A percentile compares a stretch with the other conserved stretches of the same genome.
Evolutionary conservation across 164 flowering plant genomes (phyloP).

Genomic region (Tetrastigma voinierianum): DNA sequence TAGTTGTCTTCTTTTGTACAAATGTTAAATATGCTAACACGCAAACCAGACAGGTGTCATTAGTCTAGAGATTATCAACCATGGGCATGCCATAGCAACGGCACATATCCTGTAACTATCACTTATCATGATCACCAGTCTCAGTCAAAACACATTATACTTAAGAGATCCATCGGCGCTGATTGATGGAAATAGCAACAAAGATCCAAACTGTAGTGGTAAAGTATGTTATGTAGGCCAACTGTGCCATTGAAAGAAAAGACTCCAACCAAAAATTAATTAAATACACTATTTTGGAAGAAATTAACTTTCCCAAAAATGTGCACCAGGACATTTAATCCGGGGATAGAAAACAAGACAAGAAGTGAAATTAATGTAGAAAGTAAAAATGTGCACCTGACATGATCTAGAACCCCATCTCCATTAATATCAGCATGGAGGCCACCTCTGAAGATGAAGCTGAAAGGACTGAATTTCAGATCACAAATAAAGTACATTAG

Average conservation of each 20-base stretch:
- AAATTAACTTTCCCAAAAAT: not conserved
- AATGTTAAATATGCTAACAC: no score
- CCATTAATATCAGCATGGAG: slow-evolving; percentile 99
- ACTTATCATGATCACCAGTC: no score
- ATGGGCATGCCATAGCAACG: no score
- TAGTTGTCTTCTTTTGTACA: no score
- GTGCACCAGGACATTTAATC: no score
- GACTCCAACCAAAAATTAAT: no score
- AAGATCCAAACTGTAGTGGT: not conserved
- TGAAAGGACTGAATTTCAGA: slow-evolving; percentile 24
- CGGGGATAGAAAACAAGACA: not conserved
- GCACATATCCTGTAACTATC: not conserved
- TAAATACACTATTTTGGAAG: not conserved
- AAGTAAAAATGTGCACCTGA: slow-evolving; percentile 55
- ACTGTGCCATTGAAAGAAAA: no score
- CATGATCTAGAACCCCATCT: slow-evolving; percentile 98
- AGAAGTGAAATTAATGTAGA: not conserved
- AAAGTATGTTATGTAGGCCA: not conserved
- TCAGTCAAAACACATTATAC: no score
- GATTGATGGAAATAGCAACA: not conserved
- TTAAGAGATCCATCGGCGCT: no score
- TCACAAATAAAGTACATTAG: not conserved
- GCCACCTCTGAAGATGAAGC: slow-evolving; percentile 98
- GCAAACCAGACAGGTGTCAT: no score
- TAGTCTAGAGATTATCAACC: not conserved